Evolutionary conservation across 208 protist species (phyloP).

Genomic region (Wallacemonas sp.): DNA sequence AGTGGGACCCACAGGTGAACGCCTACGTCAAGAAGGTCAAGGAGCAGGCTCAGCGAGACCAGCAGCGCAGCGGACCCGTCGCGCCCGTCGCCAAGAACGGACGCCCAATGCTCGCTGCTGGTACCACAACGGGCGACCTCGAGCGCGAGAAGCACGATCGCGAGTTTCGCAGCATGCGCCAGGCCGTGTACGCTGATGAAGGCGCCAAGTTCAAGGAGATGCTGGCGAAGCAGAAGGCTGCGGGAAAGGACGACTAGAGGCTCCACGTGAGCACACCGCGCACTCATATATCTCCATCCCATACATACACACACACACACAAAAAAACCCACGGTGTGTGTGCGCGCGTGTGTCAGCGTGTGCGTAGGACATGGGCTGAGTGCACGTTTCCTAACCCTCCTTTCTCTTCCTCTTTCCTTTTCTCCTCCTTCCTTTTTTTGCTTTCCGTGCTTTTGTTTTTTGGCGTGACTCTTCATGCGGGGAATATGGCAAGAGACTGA

Average conservation of each 20-base stretch:
- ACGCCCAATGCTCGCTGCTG: conserved; percentile 61
- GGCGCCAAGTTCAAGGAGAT: conserved; percentile 78
- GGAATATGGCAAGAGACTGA: no score
- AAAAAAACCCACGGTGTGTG: not conserved
- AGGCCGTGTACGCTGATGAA: conserved; percentile 88
- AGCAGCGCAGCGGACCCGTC: conserved; percentile 19
- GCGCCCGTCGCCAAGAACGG: conserved; percentile 59
- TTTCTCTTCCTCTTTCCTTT: not conserved
- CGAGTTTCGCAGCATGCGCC: conserved; percentile 79
- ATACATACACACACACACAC: not conserved
- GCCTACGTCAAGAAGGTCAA: conserved; percentile 59
- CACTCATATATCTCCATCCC: not conserved
- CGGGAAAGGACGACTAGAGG: not conserved
- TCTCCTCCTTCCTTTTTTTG: not conserved
- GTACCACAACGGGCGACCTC: conserved; percentile 56
- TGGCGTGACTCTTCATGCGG: no score
- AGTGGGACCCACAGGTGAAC: conserved; percentile 79
- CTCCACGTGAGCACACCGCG: not conserved
- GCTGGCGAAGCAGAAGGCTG: conserved; percentile 29
- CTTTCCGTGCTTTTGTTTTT: not conserved
- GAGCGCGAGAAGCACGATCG: conserved; percentile 42
- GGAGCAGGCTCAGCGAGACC: conserved; percentile 43
- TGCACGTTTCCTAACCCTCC: not conserved
- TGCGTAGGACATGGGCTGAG: no score
- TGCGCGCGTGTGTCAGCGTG: no score